A percentile compares a stretch with the other conserved stretches of the same genome.
Evolutionary conservation across 148 eudicot species (phyloP).

Genomic region (Vaccinium corymbosum): DNA sequence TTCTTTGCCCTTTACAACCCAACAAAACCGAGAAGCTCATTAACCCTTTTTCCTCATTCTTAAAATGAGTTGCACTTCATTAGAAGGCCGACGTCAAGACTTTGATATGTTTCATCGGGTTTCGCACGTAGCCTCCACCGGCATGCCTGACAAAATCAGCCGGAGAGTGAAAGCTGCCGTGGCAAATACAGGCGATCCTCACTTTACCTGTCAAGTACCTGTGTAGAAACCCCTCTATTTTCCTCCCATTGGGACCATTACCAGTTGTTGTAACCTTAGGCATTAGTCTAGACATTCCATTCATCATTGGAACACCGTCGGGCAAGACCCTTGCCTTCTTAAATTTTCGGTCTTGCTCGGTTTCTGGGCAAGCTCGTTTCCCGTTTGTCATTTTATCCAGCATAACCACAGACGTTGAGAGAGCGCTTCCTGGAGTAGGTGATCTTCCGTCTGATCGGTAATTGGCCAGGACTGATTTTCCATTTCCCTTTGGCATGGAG

Average conservation of each 20-base stretch:
- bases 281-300: not conserved
- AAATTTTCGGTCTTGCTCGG: not conserved
- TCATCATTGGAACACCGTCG: not conserved
- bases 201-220: conserved; percentile 5
- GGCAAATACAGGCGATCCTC: conserved; percentile 2
- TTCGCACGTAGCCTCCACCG: not conserved
- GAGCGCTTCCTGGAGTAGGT: not conserved
- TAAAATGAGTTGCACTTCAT: not conserved
- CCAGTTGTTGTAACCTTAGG: conserved; percentile 4
- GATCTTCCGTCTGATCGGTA: not conserved
- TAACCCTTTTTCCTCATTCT: too few species aligned
- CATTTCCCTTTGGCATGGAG: not conserved
- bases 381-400: not conserved
- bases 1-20: too few species aligned
- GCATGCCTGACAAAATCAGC: conserved; percentile 9
- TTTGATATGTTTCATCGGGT: conserved; percentile 10
- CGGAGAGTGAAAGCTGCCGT: conserved; percentile 5
- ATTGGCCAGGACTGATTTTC: not conserved
- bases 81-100: conserved; percentile 2
- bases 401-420: not conserved
- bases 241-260: conserved; percentile 12
- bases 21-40: too few species aligned
- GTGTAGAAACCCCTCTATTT: conserved; percentile 12
- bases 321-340: not conserved
- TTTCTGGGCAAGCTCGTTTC: not conserved